Evolutionary conservation across 2,329 filamentous ascomycete genomes (phyloP), one percentile per base, ranked within the genome.

Genomic region (Aspergillus arachidicola): DNA sequence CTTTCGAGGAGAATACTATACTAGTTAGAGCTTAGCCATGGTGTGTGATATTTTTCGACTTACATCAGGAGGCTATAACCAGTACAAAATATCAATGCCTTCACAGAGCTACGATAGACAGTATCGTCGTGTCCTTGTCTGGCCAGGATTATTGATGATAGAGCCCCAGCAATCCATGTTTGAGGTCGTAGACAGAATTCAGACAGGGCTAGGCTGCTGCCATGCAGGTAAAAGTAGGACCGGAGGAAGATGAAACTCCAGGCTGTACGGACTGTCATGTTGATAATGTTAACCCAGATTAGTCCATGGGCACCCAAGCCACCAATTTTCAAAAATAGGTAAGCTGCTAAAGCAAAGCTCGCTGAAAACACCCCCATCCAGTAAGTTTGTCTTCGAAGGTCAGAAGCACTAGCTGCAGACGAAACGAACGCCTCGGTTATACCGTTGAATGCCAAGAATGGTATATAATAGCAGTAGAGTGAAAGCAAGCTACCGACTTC

Each of bases 351-450:
- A 0, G 87, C 91, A 76, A 97, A 98, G 1, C 86, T 86, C 9
- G 85, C 80, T 3, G 93, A 96, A 75, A 96, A 97, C 2, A 80
- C 84, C 4, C 86, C 85, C 94, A 99, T 98, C 88, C 89, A 95
- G 5, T 87, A 75, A 0, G 91, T 92, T 76, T 99, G 95, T 4
- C 75, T 78, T 66, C 92, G 88, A 3, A 99, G 86, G 68, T 98
- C 86, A 4, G 84, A 78, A 66, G 92, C 86, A 0, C 86, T 89
- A 0, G 94, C 94, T 1, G 96, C 92, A 2, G 92, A 93, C 0
- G 94, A 90, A 19, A 98, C 94, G 71, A 99, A 98, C 0, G 93
- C 92, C 79, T 99, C 95, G 1, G 91, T 88, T 26, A 98, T 87
- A 58, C 95, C 95, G 73, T 99, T 99, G 71, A 96, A 81, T 3